phyloP scores from a whole-genome alignment of 2,329 filamentous ascomycete genomes.

The Scopulariopsis brevicaulis region DNA sequence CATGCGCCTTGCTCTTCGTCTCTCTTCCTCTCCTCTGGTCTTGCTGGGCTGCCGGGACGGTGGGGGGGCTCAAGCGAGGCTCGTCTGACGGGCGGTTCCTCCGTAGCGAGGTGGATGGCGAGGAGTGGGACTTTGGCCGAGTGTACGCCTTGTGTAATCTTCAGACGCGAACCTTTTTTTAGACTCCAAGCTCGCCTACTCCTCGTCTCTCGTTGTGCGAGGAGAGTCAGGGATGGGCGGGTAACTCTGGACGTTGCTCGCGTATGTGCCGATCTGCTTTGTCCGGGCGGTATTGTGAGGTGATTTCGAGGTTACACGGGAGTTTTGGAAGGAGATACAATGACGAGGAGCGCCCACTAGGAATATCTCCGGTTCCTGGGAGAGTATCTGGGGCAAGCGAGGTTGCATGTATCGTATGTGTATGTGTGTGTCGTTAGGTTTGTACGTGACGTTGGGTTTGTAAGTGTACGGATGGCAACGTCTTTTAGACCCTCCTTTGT shows the following conservation, averaged over 20 bases:
- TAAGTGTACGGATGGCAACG: too few species aligned
- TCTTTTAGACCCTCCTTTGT: too few species aligned
- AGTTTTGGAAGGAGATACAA: neutral
- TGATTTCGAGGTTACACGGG: neutral
- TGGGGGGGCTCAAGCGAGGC: neutral
- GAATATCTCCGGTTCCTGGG: neutral
- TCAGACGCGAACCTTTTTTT: neutral
- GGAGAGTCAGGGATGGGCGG: neutral
- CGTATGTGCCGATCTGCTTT: neutral
- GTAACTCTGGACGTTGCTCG: neutral
- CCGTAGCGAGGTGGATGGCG: neutral
- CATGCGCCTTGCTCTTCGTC: neutral
- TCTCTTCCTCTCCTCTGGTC: neutral
- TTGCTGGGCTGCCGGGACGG: neutral
- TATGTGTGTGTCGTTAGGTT: neutral
- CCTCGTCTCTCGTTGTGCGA: neutral
- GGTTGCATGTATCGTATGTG: neutral
- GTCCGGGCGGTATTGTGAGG: neutral
- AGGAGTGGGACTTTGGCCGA: neutral
- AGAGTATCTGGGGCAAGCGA: neutral
- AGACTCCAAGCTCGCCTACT: neutral
- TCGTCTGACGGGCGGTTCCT: neutral
- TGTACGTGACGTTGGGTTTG: neutral
- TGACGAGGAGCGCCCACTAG: neutral
- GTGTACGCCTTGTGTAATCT: neutral